Percentiles rank a stretch among this genome's conserved stretches.
Evolutionary conservation across 2,329 filamentous ascomycete species (phyloP).

Genomic region (Colletotrichum sp.): DNA sequence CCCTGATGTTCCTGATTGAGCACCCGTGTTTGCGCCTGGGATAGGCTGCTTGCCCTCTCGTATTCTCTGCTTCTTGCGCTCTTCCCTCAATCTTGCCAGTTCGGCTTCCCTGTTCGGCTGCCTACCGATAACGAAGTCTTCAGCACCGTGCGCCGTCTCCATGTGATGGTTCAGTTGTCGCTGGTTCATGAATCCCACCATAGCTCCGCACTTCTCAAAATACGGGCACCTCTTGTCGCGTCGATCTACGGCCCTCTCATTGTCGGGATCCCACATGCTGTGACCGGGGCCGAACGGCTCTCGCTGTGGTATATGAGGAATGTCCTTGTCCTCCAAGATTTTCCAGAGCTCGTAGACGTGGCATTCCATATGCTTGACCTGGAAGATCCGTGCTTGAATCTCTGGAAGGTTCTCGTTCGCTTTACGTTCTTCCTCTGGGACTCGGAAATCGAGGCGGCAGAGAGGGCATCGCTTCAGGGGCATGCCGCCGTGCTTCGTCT

Average conservation of each 20-base stretch:
- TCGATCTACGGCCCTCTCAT: slow-evolving; percentile 11
- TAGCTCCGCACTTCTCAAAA: slow-evolving; percentile 22
- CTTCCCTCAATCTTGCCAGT: neutral
- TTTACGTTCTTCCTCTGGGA: neutral
- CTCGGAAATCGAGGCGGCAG: slow-evolving; percentile 15
- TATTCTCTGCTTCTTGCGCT: neutral
- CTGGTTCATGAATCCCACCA: slow-evolving; percentile 23
- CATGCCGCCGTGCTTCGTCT: slow-evolving; percentile 8
- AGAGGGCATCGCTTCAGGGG: slow-evolving; percentile 14
- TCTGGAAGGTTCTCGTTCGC: neutral
- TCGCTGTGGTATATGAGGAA: neutral
- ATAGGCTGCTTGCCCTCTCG: slow-evolving; percentile 1
- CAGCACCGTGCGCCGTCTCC: slow-evolving; percentile 4
- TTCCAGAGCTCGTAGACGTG: slow-evolving; percentile 23
- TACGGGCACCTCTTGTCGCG: slow-evolving; percentile 23
- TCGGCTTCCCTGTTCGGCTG: neutral
- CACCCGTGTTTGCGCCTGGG: neutral
- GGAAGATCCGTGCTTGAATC: neutral
- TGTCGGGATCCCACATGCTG: slow-evolving; percentile 15
- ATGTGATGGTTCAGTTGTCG: slow-evolving; percentile 19
- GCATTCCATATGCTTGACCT: slow-evolving; percentile 23
- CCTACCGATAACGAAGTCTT: neutral
- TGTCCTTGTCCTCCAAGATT: neutral
- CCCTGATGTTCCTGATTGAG: neutral
- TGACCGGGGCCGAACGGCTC: slow-evolving; percentile 17